phyloP scores from a whole-genome alignment of 352 stramenopile species.

The Hyaloperonospora arabidopsidis region DNA sequence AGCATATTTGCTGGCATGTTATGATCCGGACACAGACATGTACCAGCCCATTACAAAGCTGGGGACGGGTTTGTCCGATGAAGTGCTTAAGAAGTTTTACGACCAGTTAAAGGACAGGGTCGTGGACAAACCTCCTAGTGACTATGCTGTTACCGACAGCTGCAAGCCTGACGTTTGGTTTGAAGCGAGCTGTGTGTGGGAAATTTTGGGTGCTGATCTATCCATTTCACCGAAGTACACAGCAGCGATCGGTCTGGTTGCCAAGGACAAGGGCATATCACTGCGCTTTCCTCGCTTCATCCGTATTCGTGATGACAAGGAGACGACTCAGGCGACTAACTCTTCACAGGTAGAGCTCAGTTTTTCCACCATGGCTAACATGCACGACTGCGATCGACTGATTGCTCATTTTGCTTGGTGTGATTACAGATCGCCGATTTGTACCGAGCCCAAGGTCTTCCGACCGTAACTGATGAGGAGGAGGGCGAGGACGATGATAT shows the following conservation, averaged over 20 bases:
- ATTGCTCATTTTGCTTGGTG: neutral
- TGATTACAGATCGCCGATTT: conserved; percentile 65
- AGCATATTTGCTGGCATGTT: conserved; percentile 97
- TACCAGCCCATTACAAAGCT: conserved; percentile 98
- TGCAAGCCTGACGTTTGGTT: conserved; percentile 95
- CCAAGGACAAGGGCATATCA: conserved; percentile 92
- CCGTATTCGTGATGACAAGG: conserved; percentile 1
- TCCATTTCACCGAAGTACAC: conserved; percentile 98
- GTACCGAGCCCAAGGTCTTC: conserved; percentile 71
- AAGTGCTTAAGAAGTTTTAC: conserved; percentile 90
- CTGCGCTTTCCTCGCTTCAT: neutral
- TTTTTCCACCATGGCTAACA: too few relatives aligned
- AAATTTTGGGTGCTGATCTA: conserved; percentile 97
- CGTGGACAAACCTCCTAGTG: conserved; percentile 75
- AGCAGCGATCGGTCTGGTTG: conserved; percentile 88
- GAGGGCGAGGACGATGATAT: conserved; percentile 76
- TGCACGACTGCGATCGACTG: neutral
- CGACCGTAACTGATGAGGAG: conserved; percentile 45
- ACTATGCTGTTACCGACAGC: conserved; percentile 89
- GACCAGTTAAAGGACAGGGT: conserved; percentile 78
- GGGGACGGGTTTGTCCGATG: conserved; percentile 98
- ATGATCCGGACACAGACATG: conserved; percentile 95
- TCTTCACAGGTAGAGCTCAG: conserved; percentile 4
- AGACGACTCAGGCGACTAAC: neutral
- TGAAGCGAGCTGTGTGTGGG: conserved; percentile 93